Evolutionary conservation across 2,329 filamentous ascomycete species (phyloP).

Genomic region (Pezicula rhizophila): DNA sequence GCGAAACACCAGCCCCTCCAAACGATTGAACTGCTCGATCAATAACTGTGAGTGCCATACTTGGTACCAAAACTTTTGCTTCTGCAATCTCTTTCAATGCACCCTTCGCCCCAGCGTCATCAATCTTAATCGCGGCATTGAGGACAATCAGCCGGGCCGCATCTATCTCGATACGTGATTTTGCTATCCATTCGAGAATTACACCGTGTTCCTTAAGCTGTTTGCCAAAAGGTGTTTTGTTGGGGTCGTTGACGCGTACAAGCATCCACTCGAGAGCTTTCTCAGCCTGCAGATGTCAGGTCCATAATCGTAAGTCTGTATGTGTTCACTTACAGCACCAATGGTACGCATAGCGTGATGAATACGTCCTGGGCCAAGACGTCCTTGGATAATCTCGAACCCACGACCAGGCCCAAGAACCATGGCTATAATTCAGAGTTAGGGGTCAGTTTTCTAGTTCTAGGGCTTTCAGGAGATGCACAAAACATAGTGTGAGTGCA

Average conservation of each 20-base stretch:
- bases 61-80: constrained; percentile 87
- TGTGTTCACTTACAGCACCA: constrained; percentile 55
- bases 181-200: constrained; percentile 91
- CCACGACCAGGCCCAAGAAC: constrained; percentile 89
- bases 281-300: constrained; percentile 56
- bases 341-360: constrained; percentile 97
- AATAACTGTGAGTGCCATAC: constrained; percentile 77
- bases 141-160: constrained; percentile 83
- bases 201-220: constrained; percentile 83
- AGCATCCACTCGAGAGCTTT: constrained; percentile 92
- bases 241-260: constrained; percentile 85
- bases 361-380: constrained; percentile 90
- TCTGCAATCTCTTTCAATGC: constrained; percentile 91
- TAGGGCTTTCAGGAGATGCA: too few relatives aligned
- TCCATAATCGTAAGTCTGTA: not conserved
- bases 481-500: too few relatives aligned
- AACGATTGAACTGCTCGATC: constrained; percentile 92
- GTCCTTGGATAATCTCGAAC: constrained; percentile 97
- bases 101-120: constrained; percentile 79
- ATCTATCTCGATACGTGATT: constrained; percentile 89
- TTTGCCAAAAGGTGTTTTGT: constrained; percentile 88
- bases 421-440: constrained; percentile 31
- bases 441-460: too few relatives aligned
- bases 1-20: constrained; percentile 82
- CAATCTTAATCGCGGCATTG: constrained; percentile 93